Evolutionary conservation across 345 rosid genomes (phyloP), one percentile per base, ranked within the genome.

Genomic region (Boechera retrofracta): DNA sequence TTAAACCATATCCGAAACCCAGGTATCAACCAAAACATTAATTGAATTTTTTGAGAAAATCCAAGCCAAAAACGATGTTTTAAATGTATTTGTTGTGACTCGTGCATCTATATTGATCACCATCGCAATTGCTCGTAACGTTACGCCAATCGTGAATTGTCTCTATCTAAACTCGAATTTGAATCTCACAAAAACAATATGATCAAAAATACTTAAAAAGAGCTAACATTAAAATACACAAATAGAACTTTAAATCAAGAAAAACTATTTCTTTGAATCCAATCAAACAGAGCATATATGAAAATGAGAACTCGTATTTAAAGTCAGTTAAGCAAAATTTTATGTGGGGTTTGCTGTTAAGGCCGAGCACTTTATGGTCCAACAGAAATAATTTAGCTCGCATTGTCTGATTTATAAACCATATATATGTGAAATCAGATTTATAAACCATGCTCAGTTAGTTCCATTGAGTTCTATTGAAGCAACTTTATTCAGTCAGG

Each of bases 341-440:
- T 13, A 64, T 39, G 44, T 63, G 71, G 76, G 71, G 71, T 54
- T 42, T 52, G 44, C 41, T 64, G 15, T 45, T 45, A 71, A 64
- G 71, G 76, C 7, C 9, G 44, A 76, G 11, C 69, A 45, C 60
- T 62, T 63, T 63, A 45, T 62, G 72, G 61, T 36, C 66, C 71
- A 64, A 24, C 57, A 47, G 13, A 28, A 76, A 77, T 77, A 70
- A 71, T 9, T 71, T 55, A 69, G 66, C 33, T 64, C 44, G 35
- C 60, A 24, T 64, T 71, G 72, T 77, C 81, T 62, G 47, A 64
- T 57, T 64, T 62, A 71, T 63, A 71, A 64, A 64, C 36, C 71
- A 44, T 28, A 33, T 69, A 44, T 51, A 35, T 35, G 5, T 6
- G 2, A 2, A 6, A 35, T 36, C 24, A 21, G 24, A 36, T 6